Evolutionary conservation across 2,329 filamentous ascomycete genomes (phyloP).

Genomic region (Scleromitrula shiraiana): DNA sequence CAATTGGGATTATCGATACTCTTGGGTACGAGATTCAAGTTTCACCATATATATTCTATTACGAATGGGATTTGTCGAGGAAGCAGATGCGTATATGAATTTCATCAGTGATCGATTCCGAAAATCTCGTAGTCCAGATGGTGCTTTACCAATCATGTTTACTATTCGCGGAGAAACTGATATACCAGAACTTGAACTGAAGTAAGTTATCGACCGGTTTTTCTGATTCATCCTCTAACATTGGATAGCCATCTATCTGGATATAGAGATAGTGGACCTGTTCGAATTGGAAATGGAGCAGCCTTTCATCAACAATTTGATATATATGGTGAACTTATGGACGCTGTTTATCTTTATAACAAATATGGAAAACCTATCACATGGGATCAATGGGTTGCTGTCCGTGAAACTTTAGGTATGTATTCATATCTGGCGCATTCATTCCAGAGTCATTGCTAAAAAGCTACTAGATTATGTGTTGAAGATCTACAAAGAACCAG

Average conservation of each 20-base stretch:
- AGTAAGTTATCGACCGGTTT: conserved; percentile 17
- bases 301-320: conserved; percentile 71
- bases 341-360: conserved; percentile 70
- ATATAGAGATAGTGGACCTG: conserved; percentile 61
- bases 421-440: too few species aligned
- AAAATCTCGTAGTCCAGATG: conserved; percentile 49
- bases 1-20: conserved; percentile 69
- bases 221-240: conserved; percentile 1
- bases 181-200: conserved; percentile 61
- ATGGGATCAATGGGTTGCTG: conserved; percentile 68
- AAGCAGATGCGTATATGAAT: conserved; percentile 70
- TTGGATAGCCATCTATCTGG: conserved; percentile 54
- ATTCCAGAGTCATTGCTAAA: too few species aligned
- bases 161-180: conserved; percentile 68
- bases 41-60: conserved; percentile 74
- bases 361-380: conserved; percentile 70
- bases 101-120: conserved; percentile 68
- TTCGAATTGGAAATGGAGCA: conserved; percentile 70
- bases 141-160: conserved; percentile 72
- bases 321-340: conserved; percentile 73
- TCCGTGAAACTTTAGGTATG: conserved; percentile 56
- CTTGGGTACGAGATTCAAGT: conserved; percentile 69
- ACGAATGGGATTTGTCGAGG: conserved; percentile 65
- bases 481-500: conserved; percentile 56
- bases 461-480: conserved; percentile 64